phyloP scores from a whole-genome alignment of 345 rosid genomes.

The Pistacia vera region DNA sequence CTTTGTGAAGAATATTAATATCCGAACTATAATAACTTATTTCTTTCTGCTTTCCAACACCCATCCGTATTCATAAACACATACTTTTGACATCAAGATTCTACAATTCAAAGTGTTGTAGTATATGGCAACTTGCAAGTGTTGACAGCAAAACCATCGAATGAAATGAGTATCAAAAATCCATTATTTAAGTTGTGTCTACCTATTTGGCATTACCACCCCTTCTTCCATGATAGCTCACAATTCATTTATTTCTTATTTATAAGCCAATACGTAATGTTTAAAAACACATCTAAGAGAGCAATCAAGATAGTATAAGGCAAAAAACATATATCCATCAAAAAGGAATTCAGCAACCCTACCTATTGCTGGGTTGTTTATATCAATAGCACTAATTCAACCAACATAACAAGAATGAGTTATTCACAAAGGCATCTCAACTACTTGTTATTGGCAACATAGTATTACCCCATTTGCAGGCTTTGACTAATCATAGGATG shows the following conservation, averaged over 20 bases:
- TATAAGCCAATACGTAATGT: neutral
- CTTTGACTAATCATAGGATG: neutral
- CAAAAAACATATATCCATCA: too few relatives aligned
- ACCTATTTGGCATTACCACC: neutral
- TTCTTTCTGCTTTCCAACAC: neutral
- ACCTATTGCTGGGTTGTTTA: neutral
- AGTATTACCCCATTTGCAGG: neutral
- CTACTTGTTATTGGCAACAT: neutral
- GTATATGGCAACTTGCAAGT: neutral
- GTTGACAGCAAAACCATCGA: neutral
- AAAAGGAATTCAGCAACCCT: neutral
- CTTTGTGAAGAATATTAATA: neutral
- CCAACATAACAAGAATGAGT: neutral
- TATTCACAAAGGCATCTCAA: neutral
- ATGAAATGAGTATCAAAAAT: neutral
- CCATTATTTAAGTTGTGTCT: neutral
- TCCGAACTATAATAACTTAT: neutral
- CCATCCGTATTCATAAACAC: too few relatives aligned
- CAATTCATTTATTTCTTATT: neutral
- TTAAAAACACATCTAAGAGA: neutral
- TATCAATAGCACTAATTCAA: neutral
- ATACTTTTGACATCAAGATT: neutral
- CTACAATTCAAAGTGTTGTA: neutral
- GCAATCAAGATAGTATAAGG: too few relatives aligned
- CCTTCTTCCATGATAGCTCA: neutral